Evolutionary conservation across 495 filamentous ascomycete genomes (phyloP).

Genomic region (Talaromyces stipitatus): DNA sequence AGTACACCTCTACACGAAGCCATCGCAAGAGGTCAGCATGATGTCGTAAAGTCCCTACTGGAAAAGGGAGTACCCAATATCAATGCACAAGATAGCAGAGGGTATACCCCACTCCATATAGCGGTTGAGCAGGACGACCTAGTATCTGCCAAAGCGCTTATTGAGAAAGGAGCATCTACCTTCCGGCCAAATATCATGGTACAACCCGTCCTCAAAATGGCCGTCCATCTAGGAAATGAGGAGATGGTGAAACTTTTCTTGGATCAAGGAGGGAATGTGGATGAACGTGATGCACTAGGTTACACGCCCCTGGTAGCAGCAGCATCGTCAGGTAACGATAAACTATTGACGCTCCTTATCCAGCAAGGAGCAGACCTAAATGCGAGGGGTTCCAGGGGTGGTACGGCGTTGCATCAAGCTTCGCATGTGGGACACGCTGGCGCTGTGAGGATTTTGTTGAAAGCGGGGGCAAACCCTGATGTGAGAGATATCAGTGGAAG

Average conservation of each 20-base stretch:
- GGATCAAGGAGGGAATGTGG: slow-evolving; percentile 3
- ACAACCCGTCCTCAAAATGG: slow-evolving; percentile 4
- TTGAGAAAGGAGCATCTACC: background rate
- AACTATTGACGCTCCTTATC: slow-evolving; percentile 12
- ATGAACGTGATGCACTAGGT: slow-evolving; percentile 4
- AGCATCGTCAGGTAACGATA: slow-evolving; percentile 16
- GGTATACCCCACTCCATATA: background rate
- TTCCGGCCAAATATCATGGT: background rate
- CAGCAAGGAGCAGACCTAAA: slow-evolving; percentile 11
- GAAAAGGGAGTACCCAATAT: background rate
- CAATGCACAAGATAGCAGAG: background rate
- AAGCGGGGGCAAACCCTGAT: slow-evolving; percentile 6
- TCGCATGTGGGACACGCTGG: slow-evolving; percentile 16
- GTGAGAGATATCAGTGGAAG: background rate
- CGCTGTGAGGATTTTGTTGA: slow-evolving; percentile 15
- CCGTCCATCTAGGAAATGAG: slow-evolving; percentile 15
- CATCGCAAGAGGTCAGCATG: background rate
- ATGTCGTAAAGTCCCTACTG: background rate
- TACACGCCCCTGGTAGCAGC: slow-evolving; percentile 16
- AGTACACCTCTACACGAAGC: slow-evolving; percentile 5
- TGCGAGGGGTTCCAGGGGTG: slow-evolving; percentile 11
- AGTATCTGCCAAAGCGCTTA: background rate
- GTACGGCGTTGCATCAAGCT: slow-evolving; percentile 15
- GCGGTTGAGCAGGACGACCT: background rate
- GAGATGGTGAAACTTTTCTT: slow-evolving; percentile 13